Evolutionary conservation across 768 basidiomycete genomes (phyloP).

Genomic region (Hypholoma sublateritium): DNA sequence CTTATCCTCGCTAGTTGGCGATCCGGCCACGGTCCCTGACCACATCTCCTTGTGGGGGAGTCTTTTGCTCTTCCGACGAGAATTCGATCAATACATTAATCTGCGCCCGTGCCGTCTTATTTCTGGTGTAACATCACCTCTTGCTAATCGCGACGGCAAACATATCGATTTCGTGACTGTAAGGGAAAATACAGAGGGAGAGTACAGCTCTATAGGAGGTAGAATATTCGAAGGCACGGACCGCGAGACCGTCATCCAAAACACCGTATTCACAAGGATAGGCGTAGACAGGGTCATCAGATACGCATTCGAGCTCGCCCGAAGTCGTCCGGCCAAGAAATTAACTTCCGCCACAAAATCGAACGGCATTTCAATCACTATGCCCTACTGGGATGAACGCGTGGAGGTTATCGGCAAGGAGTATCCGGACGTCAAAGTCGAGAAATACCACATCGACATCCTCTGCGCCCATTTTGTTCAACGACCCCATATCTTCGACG

Average conservation of each 20-base stretch:
- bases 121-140: constrained; percentile 44
- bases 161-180: constrained; percentile 54
- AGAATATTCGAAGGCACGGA: constrained; percentile 40
- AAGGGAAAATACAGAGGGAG: constrained; percentile 58
- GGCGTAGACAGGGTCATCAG: constrained; percentile 50
- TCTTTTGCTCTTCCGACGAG: constrained; percentile 48
- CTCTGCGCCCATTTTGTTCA: constrained; percentile 45
- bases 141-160: constrained; percentile 39
- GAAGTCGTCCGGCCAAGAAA: constrained; percentile 45
- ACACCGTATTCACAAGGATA: constrained; percentile 47
- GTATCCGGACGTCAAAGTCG: constrained; percentile 49
- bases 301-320: constrained; percentile 54
- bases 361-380: constrained; percentile 47
- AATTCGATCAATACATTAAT: constrained; percentile 52
- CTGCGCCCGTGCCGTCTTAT: constrained; percentile 49
- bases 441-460: constrained; percentile 52
- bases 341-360: constrained; percentile 55
- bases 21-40: constrained; percentile 50
- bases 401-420: constrained; percentile 49
- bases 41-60: constrained; percentile 59
- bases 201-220: constrained; percentile 51
- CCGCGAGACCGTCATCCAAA: constrained; percentile 41
- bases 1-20: constrained; percentile 33
- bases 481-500: constrained; percentile 52
- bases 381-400: constrained; percentile 49